Evolutionary conservation across 2,329 filamentous ascomycete genomes (phyloP), one percentile per base, ranked within the genome.

Genomic region (Penicillium sp.): DNA sequence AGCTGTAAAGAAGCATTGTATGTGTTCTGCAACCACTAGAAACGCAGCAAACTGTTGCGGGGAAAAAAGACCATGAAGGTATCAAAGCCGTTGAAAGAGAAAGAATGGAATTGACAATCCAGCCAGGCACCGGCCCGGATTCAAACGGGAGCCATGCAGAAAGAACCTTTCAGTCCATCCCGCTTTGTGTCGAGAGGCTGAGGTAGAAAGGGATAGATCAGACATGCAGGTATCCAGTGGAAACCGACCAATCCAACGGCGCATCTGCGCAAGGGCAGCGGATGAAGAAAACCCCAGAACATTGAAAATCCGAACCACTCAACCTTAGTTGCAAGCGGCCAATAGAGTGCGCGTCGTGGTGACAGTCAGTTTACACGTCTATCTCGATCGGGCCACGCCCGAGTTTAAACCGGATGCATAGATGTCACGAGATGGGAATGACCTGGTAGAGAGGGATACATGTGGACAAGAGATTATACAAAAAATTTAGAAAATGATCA

Each of bases 21-120:
- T 22, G 18, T 22, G 18, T 9, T 9, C 18, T 5, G 18, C 18
- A 22, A 22, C 18, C 18, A 5, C 18, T 9, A 22, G 18, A 22
- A 5, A 22, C 18, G 9, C 5, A 22, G 18, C 18, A 22, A 22
- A 22, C 18, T 22, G 18, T 5, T 22, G 18, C 5, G 5, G 5
- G 9, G 5, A 22, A 5, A 22, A 5, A 22, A 22, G 9, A 9
- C 18, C 18, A 22, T 22, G 18, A 13, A 13, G 25, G 6, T 27
- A 27, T 27, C 25, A 27, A 27, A 27, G 12, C 9, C 4, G 30
- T 22, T 9, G 28, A 13, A 33, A 32, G 27, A 27, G 7, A 37
- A 48, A 44, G 33, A 43, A 49, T 33, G 32, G 28, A 20, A 48
- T 44, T 50, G 26, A 35, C 20, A 44, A 43, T 27, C 25, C 23